Evolutionary conservation across 192 early-diverging fungal species (phyloP).

Genomic region (Coemansia asiatica): DNA sequence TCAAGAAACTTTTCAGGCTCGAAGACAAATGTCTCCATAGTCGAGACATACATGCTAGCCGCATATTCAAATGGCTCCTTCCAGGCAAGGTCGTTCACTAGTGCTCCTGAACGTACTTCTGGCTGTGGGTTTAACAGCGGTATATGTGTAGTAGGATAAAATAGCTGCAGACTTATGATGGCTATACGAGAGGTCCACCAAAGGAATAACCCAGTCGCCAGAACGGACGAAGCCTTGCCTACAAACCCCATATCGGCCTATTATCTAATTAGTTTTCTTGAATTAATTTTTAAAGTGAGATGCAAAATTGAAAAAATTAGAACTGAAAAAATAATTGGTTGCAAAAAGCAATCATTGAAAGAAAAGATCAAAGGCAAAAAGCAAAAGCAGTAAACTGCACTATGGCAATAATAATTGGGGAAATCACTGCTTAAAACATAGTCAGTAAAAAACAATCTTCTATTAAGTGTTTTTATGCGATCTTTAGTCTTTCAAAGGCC

Average conservation of each 20-base stretch:
- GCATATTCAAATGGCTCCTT: conserved; percentile 47
- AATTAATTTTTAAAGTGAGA: too few relatives aligned
- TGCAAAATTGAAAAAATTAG: conserved; percentile 1
- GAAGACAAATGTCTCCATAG: conserved; percentile 14
- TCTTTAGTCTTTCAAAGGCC: too few relatives aligned
- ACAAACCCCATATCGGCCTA: conserved; percentile 24
- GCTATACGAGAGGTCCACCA: conserved; percentile 31
- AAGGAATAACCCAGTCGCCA: conserved; percentile 26
- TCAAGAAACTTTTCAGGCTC: conserved; percentile 23
- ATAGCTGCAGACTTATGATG: conserved; percentile 23
- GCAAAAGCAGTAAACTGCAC: too few relatives aligned
- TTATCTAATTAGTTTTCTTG: not conserved
- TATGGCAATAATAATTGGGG: too few relatives aligned
- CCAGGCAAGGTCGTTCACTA: conserved; percentile 38
- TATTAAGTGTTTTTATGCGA: too few relatives aligned
- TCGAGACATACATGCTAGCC: conserved; percentile 41
- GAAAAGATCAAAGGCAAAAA: too few relatives aligned
- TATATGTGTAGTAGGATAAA: conserved; percentile 47
- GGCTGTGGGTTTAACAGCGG: conserved; percentile 33
- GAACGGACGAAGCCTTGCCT: conserved; percentile 27
- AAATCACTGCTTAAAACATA: too few relatives aligned
- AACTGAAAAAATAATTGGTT: conserved; percentile 4
- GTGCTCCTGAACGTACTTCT: not conserved
- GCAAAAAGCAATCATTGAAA: too few relatives aligned
- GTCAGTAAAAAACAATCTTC: too few relatives aligned